Evolutionary conservation across 495 filamentous ascomycete species (phyloP).

Genomic region (Chaetomium tenue): DNA sequence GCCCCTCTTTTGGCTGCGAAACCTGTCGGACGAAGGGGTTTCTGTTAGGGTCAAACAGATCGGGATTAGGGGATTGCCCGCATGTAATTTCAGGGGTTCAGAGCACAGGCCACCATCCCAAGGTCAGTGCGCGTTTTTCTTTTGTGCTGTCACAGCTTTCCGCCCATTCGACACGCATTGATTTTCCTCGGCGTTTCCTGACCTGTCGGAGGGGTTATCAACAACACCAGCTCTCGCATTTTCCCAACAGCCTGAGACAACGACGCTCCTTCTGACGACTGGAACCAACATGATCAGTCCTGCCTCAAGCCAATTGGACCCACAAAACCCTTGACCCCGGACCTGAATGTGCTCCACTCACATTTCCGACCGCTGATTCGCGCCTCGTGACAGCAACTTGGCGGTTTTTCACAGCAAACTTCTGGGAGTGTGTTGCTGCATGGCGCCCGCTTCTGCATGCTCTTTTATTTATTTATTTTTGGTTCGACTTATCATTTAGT

Average conservation of each 20-base stretch:
- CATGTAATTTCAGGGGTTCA: slow-evolving; percentile 3
- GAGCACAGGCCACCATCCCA: not conserved
- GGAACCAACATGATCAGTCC: too few species aligned
- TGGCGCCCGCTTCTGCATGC: not conserved
- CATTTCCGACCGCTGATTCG: not conserved
- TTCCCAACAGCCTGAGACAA: not conserved
- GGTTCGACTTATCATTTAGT: not conserved
- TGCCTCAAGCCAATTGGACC: slow-evolving; percentile 2
- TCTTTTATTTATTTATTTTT: not conserved
- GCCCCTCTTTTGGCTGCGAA: not conserved
- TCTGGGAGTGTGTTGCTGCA: not conserved
- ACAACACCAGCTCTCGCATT: not conserved
- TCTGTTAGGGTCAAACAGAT: not conserved
- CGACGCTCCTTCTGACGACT: not conserved
- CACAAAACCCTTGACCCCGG: slow-evolving; percentile 1
- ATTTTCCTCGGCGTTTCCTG: not conserved
- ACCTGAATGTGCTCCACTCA: not conserved
- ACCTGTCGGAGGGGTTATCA: not conserved
- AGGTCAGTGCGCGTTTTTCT: not conserved
- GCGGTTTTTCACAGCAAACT: slow-evolving; percentile 5
- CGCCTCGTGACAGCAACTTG: slow-evolving; percentile 2
- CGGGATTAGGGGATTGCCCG: not conserved
- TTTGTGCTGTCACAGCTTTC: not conserved
- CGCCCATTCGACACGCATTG: not conserved
- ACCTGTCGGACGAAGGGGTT: not conserved